Evolutionary conservation across 225 moss, liverwort and hornwort genomes (phyloP), one percentile per base, ranked within the genome.

Genomic region (Marchantia paleacea): DNA sequence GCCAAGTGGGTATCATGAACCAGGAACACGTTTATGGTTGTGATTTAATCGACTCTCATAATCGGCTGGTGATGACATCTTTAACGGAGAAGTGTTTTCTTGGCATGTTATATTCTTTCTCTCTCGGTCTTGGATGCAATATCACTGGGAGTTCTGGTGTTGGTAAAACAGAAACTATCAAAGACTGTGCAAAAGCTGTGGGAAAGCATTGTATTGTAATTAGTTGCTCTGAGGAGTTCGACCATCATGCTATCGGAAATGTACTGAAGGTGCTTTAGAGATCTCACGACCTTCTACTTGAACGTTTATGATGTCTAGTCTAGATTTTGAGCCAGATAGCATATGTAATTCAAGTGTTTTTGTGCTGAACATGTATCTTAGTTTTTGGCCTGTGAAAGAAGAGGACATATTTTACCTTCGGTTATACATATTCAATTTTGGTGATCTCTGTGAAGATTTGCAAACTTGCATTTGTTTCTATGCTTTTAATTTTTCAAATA

Each of bases 151-250:
- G 77, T 62, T 82, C 82, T 51, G 84, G 86, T 71, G 89, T 86
- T 75, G 89, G 89, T 26, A 89, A 89, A 77, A 89, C 86, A 11
- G 86, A 89, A 65, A 84, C 86, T 30, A 73, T 89, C 8, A 89
- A 82, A 54, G 89, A 86, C 47, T 86, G 84, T 80, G 86, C 89
- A 52, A 89, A 86, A 64, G 83, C 86, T 31, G 20, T 84, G 62
- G 89, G 89, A n/a, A 86, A 89, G 67, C 89, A 86, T 72, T 89
- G 84, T 52, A 86, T 86, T 71, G 80, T 84, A 12, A 80, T 84
- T 52, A 86, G 84, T 78, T 89, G 89, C 86, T 89, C 89, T n/a
- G 82, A 89, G 75, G 89, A 89, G 53, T 82, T 89, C 52, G 80
- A 89, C 80, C 78, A 84, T 81, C 80, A 75, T 29, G 82, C 86